These are phyloP conservation scores for Beauveria brongniartii DNA, from an alignment of 2,329 filamentous ascomycete species.

Conservation along the genomic window DNA sequence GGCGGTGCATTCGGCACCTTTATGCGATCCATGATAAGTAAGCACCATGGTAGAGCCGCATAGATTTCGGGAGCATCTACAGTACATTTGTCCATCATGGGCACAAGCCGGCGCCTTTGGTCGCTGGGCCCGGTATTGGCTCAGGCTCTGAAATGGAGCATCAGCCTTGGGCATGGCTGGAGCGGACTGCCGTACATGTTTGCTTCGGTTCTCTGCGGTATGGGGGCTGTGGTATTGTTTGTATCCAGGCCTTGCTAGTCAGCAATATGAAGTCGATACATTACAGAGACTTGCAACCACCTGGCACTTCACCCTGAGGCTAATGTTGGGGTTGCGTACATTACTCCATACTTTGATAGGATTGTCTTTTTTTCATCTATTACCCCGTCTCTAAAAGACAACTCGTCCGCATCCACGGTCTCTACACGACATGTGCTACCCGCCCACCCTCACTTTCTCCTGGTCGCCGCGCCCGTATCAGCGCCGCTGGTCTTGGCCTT, in stretches of 20 bases:
- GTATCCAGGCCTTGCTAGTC: background rate
- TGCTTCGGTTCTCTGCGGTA: background rate
- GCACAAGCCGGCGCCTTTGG: background rate
- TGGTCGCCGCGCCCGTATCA: constrained; percentile 37
- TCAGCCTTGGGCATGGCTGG: constrained; percentile 1
- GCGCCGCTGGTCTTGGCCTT: constrained; percentile 41
- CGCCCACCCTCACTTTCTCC: constrained; percentile 28
- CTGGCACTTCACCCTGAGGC: no score
- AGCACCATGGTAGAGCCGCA: constrained; percentile 7
- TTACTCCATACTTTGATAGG: no score
- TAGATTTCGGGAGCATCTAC: background rate
- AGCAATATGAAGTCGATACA: no score
- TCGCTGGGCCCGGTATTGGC: background rate
- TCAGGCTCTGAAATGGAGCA: background rate
- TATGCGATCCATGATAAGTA: constrained; percentile 7
- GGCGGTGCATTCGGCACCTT: constrained; percentile 2
- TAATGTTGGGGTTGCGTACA: no score
- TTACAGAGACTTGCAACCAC: no score
- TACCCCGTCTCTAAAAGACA: no score
- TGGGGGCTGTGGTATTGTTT: background rate
- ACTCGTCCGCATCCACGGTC: no score
- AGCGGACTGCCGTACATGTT: constrained; percentile 3
- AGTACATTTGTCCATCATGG: constrained; percentile 1
- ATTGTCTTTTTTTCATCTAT: no score
- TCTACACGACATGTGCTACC: no score